Percentiles rank a stretch among this genome's conserved stretches.
Conservation (phyloP, 2,329 filamentous ascomycete genomes). For the Colletotrichum abscissum region DNA sequence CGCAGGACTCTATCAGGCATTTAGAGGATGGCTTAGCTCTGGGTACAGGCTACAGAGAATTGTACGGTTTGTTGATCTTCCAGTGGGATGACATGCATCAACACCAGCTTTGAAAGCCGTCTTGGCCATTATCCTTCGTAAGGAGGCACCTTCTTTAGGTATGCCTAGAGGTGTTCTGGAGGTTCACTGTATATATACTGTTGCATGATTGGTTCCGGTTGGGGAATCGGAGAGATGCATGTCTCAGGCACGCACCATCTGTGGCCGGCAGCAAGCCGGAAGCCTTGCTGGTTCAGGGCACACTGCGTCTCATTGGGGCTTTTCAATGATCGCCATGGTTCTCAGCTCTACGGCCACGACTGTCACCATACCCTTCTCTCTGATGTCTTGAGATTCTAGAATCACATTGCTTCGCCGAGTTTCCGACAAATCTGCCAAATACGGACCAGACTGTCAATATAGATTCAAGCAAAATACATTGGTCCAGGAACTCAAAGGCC, state of each 20-base stretch:
- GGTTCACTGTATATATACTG: neutral
- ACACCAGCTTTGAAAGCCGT: neutral
- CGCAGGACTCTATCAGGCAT: neutral
- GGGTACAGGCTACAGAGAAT: neutral
- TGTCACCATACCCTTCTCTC: neutral
- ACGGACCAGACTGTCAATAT: neutral
- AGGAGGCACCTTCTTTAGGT: neutral
- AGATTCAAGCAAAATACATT: neutral
- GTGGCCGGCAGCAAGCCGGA: neutral
- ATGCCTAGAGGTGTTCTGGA: neutral
- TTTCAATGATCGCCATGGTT: neutral
- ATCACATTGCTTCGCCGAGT: neutral
- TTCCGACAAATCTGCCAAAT: neutral
- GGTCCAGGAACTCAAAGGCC: constrained; percentile 12
- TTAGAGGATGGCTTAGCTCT: neutral
- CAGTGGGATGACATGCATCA: neutral
- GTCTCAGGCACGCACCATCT: neutral
- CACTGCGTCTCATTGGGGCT: neutral
- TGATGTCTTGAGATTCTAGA: neutral
- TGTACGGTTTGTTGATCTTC: neutral
- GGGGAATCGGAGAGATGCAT: neutral
- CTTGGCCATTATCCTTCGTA: neutral
- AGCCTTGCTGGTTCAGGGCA: neutral
- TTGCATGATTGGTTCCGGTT: neutral
- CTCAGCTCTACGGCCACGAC: neutral